phyloP scores from a whole-genome alignment of 345 rosid species.

The Xanthoceras sorbifolium region DNA sequence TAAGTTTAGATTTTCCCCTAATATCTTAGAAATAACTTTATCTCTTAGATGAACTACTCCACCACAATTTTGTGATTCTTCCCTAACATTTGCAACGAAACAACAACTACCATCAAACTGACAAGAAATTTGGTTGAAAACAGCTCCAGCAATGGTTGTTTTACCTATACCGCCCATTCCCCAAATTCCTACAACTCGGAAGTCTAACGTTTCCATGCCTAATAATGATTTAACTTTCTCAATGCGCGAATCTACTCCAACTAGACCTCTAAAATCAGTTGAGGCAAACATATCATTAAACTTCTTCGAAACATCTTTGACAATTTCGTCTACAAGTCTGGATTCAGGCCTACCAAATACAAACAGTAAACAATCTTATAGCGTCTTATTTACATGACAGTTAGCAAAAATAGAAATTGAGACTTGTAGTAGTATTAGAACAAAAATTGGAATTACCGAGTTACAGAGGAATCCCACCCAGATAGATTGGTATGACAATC shows the following conservation, averaged over 20 bases:
- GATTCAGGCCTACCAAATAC: neutral
- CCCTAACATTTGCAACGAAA: slow-evolving; percentile 3
- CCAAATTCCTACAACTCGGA: neutral
- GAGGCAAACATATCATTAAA: neutral
- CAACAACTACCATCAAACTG: neutral
- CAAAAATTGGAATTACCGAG: neutral
- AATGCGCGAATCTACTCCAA: slow-evolving; percentile 4
- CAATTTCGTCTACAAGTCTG: neutral
- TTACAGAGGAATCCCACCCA: neutral
- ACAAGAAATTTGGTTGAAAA: slow-evolving; percentile 7
- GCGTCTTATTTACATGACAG: too few relatives aligned
- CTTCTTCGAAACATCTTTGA: slow-evolving; percentile 5
- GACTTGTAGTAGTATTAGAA: too few relatives aligned
- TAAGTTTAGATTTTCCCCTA: neutral
- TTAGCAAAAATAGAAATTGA: too few relatives aligned
- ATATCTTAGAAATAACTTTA: neutral
- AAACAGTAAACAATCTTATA: neutral
- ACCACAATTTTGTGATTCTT: slow-evolving; percentile 7
- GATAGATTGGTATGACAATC: slow-evolving; percentile 2
- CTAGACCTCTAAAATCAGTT: neutral
- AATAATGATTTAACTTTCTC: slow-evolving; percentile 3
- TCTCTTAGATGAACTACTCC: neutral
- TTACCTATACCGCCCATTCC: neutral
- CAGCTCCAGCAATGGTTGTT: neutral
- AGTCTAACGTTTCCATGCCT: neutral